Conservation (phyloP, 2,329 filamentous ascomycete species). For the Colletotrichum plurivorum region DNA sequence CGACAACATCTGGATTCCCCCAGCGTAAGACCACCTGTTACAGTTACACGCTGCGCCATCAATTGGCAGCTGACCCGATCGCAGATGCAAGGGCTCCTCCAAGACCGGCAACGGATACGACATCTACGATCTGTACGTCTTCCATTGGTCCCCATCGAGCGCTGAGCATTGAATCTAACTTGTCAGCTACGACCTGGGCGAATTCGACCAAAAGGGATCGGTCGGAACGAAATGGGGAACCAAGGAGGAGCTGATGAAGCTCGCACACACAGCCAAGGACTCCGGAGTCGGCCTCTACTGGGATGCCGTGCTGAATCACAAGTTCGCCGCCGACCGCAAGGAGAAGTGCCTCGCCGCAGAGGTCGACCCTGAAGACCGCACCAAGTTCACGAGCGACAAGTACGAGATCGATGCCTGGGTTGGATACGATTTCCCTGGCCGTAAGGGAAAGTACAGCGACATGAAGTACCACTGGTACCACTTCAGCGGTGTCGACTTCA, state of each 20-base stretch:
- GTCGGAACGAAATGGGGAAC: conserved; percentile 79
- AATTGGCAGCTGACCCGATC: not conserved
- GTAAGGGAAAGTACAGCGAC: conserved; percentile 72
- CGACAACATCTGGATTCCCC: conserved; percentile 78
- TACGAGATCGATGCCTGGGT: conserved; percentile 80
- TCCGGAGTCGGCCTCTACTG: conserved; percentile 74
- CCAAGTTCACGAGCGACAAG: conserved; percentile 67
- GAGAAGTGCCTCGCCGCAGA: conserved; percentile 75
- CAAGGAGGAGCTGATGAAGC: conserved; percentile 71
- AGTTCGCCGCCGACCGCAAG: conserved; percentile 77
- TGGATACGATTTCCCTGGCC: conserved; percentile 76
- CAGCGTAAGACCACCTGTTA: conserved; percentile 56
- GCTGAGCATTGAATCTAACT: conserved; percentile 4
- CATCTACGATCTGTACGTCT: conserved; percentile 73
- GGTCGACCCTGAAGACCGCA: conserved; percentile 74
- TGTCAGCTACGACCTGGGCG: conserved; percentile 71
- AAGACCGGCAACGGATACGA: conserved; percentile 78
- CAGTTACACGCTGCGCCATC: not conserved
- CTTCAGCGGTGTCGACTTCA: conserved; percentile 79
- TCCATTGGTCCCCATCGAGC: no score
- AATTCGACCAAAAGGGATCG: conserved; percentile 80
- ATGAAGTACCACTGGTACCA: conserved; percentile 80
- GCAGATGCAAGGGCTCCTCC: conserved; percentile 74
- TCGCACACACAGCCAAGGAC: conserved; percentile 67
- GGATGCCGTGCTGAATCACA: conserved; percentile 83